These are phyloP conservation scores for Galeopsis tetrahit DNA, from an alignment of 257 asterid species.

Conservation along the genomic window DNA sequence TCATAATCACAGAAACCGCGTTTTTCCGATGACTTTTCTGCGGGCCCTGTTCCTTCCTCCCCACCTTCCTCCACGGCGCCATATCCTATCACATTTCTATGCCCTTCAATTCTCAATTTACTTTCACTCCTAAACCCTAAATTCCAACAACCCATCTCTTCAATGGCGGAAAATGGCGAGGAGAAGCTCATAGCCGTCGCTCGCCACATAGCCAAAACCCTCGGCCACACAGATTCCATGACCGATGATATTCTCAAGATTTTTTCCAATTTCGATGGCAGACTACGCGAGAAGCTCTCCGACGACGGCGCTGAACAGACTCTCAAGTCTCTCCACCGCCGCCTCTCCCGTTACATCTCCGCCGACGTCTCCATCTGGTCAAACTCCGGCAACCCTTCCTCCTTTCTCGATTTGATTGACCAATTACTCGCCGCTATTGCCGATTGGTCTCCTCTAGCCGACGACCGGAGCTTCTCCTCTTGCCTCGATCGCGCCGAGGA, in stretches of 20 bases:
- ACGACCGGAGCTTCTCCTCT: slow-evolving; percentile 48
- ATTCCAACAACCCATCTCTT: neutral
- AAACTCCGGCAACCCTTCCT: slow-evolving; percentile 44
- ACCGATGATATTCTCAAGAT: slow-evolving; percentile 82
- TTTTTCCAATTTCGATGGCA: slow-evolving; percentile 76
- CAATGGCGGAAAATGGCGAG: slow-evolving; percentile 81
- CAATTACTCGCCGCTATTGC: slow-evolving; percentile 50
- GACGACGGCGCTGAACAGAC: slow-evolving; percentile 58
- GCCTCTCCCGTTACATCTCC: slow-evolving; percentile 57
- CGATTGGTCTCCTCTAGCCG: slow-evolving; percentile 59
- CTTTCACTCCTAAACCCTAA: neutral
- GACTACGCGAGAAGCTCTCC: slow-evolving; percentile 60
- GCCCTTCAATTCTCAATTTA: neutral
- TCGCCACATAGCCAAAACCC: slow-evolving; percentile 83
- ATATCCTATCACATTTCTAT: slow-evolving; percentile 15
- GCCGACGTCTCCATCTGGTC: slow-evolving; percentile 57
- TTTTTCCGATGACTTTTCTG: slow-evolving; percentile 29
- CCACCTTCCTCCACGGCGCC: slow-evolving; percentile 36
- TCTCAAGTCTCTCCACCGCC: slow-evolving; percentile 64
- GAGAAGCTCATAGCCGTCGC: slow-evolving; percentile 81
- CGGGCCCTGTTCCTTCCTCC: slow-evolving; percentile 32
- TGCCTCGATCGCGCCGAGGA: slow-evolving; percentile 72
- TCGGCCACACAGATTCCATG: slow-evolving; percentile 76
- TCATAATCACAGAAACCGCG: slow-evolving; percentile 37
- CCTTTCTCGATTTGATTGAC: slow-evolving; percentile 67